phyloP scores from a whole-genome alignment of 2,329 filamentous ascomycete species.

The Nannizziopsis arthrosporioides region DNA sequence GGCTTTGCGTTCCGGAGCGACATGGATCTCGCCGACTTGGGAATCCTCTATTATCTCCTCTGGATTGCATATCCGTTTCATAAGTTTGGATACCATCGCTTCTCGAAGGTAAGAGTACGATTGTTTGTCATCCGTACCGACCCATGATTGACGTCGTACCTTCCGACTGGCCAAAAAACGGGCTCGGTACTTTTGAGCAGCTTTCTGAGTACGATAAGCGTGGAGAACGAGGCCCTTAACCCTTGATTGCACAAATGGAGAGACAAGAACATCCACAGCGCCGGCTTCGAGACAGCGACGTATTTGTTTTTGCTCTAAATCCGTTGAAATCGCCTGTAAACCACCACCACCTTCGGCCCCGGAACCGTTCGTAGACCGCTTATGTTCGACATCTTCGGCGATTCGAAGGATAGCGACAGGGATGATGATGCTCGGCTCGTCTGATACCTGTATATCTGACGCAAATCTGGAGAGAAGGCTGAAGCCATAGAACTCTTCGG shows the following conservation, averaged over 20 bases:
- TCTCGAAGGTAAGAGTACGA: constrained; percentile 83
- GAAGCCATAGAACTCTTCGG: constrained; percentile 39
- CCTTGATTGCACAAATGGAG: constrained; percentile 62
- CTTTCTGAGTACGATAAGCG: constrained; percentile 69
- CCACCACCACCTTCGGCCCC: no score
- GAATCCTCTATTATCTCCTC: constrained; percentile 51
- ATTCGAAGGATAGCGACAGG: constrained; percentile 39
- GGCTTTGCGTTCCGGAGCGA: constrained; percentile 53
- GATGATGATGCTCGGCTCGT: constrained; percentile 38
- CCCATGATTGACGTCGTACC: constrained; percentile 79
- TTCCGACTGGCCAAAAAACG: constrained; percentile 60
- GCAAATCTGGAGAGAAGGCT: constrained; percentile 39
- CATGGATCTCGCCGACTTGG: constrained; percentile 47
- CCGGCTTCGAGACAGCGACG: constrained; percentile 72
- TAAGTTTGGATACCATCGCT: constrained; percentile 83
- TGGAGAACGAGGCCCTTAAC: constrained; percentile 68
- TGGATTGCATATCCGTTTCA: constrained; percentile 75
- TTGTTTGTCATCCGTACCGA: constrained; percentile 71
- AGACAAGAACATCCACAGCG: constrained; percentile 72
- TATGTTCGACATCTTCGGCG: constrained; percentile 14
- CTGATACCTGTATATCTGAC: constrained; percentile 40
- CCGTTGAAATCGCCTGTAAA: not conserved
- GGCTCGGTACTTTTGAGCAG: constrained; percentile 61
- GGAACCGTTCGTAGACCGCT: constrained; percentile 10
- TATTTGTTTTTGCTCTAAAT: constrained; percentile 42